Evolutionary conservation across 2,329 filamentous ascomycete genomes (phyloP), one percentile per base, ranked within the genome.

Genomic region (Davidsoniella virescens): DNA sequence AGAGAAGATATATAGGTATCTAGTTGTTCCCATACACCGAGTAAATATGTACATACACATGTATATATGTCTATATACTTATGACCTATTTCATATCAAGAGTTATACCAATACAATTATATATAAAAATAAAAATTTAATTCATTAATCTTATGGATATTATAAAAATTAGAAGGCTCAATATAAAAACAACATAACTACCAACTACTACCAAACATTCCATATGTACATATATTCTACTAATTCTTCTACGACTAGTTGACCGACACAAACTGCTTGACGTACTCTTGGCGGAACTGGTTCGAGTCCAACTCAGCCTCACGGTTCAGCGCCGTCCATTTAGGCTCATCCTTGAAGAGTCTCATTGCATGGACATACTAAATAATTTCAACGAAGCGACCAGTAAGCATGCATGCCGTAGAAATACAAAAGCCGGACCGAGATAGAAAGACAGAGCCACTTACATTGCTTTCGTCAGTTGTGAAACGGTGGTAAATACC

Each of bases 401-500:
- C 12, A 33, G 29, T 33, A 33, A 33, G 29, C 29, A 33, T 33
- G 29, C 29, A 33, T 33, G 29, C 10, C 10, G 10, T 33, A 8
- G 29, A 33, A 33, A 33, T 33, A 12, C 29, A 33, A 12, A 12
- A 33, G 37, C 42, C 37, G 44, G 16, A 16, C 57, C 44, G 49
- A 14, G 5, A 48, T 7, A 16, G 12, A 40, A 8, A 38, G n/a
- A 23, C 36, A 54, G 5, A 2, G 42, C 55, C 40, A 76, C 86
- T 68, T 65, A 94, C 88, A 63, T 98, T 94, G 54, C 81, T 76
- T 62, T 82, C 80, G 65, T 95, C 88, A 0, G 88, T 96, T 6
- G 92, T 98, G 62, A 98, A 98, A 4, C 92, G 81, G 67, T 98
- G 92, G 65, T 95, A 98, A 54, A 98, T 96, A 2, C 92, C 92